phyloP scores from a whole-genome alignment of 495 filamentous ascomycete species.

The Chaetomidium leptoderma region DNA sequence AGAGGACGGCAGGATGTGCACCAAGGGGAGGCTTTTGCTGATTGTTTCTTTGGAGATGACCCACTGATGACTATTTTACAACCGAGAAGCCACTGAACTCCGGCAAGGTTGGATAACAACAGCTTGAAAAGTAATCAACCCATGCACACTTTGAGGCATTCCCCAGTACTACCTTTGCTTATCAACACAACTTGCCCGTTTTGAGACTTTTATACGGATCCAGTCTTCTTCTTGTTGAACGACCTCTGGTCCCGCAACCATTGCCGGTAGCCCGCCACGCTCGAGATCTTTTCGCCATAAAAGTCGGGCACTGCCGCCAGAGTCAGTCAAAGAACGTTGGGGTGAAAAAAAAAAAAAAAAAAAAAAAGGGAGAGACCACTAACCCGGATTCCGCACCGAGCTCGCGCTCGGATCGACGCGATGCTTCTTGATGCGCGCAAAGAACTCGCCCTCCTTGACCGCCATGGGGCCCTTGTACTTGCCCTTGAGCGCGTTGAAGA shows the following conservation, averaged over 20 bases:
- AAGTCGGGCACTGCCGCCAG: conserved; percentile 52
- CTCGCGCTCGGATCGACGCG: conserved; percentile 75
- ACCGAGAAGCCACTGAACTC: conserved; percentile 10
- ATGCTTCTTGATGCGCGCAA: conserved; percentile 77
- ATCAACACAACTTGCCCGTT: conserved; percentile 10
- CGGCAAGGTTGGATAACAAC: not conserved
- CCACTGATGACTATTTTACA: conserved; percentile 11
- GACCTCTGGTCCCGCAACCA: conserved; percentile 97
- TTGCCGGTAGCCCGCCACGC: conserved; percentile 80
- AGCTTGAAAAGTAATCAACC: not conserved
- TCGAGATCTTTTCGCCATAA: conserved; percentile 93
- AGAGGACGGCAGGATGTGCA: not conserved
- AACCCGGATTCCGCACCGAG: conserved; percentile 56
- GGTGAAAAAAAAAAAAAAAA: not conserved
- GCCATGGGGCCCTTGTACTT: conserved; percentile 63
- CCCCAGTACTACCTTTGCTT: not conserved
- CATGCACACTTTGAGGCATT: not conserved
- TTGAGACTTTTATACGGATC: conserved; percentile 37
- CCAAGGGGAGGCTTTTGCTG: conserved; percentile 13
- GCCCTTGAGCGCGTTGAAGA: conserved; percentile 69
- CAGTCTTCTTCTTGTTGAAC: conserved; percentile 85
- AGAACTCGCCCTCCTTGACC: conserved; percentile 89
- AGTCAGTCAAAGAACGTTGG: not conserved
- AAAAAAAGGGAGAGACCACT: conserved; percentile 11
- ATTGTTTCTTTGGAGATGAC: conserved; percentile 6